Conservation (phyloP, 768 basidiomycete species). For the Daedaleopsis sinensis region DNA sequence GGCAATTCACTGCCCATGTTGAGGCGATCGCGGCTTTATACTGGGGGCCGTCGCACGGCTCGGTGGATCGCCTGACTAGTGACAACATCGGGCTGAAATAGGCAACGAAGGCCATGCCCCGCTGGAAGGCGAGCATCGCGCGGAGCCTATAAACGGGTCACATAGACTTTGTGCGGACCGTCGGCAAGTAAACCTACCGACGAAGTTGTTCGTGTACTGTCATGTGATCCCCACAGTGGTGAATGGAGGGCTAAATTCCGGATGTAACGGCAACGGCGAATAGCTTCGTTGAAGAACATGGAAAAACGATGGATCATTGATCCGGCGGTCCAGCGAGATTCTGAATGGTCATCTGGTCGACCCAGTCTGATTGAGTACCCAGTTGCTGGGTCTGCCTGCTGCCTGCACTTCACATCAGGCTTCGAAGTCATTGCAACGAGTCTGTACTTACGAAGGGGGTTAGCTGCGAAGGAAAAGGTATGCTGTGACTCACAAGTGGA, state of each 20-base stretch:
- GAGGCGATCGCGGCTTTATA: slow-evolving; percentile 4
- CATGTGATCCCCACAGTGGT: background rate
- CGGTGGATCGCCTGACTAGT: slow-evolving; percentile 12
- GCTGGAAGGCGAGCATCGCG: background rate
- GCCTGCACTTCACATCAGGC: no score
- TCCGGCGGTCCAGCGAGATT: no score
- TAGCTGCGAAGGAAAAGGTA: no score
- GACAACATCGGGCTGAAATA: background rate
- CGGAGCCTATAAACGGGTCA: background rate
- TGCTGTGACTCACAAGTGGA: no score
- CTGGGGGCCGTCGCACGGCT: background rate
- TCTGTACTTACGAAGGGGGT: no score
- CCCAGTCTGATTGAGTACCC: no score
- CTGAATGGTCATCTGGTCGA: no score
- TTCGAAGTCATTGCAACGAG: no score
- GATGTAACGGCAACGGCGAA: background rate
- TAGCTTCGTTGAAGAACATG: background rate
- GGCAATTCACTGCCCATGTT: background rate
- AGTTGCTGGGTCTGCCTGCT: no score
- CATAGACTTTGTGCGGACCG: slow-evolving; percentile 9
- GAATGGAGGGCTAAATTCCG: background rate
- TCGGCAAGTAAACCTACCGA: background rate
- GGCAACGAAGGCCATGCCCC: background rate
- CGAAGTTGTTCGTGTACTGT: background rate
- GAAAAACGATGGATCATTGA: background rate